Conservation (phyloP, 768 basidiomycete genomes). For the Trametopsis cervina region DNA sequence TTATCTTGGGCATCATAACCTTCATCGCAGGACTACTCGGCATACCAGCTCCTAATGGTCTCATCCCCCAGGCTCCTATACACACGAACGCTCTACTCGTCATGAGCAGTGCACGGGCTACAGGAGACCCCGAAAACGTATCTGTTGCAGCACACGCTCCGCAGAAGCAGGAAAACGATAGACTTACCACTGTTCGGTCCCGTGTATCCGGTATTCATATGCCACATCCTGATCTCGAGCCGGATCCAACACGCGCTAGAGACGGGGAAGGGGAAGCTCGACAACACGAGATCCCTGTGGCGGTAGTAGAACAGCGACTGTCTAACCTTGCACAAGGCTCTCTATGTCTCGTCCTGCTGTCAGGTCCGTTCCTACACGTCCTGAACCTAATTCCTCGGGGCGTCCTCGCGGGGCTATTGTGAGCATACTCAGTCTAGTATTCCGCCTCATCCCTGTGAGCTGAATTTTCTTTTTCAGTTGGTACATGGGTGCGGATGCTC, state of each 20-base stretch:
- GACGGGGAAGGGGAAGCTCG: slow-evolving; percentile 20
- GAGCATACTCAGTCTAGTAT: slow-evolving; percentile 4
- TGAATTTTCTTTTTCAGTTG: slow-evolving; percentile 41
- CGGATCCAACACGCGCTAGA: slow-evolving; percentile 19
- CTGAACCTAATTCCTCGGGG: slow-evolving; percentile 75
- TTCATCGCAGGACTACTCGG: slow-evolving; percentile 85
- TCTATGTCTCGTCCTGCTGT: slow-evolving; percentile 72
- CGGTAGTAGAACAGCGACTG: slow-evolving; percentile 88
- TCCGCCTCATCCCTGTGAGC: not conserved
- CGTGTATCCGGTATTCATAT: slow-evolving; percentile 9
- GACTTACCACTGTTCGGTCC: not conserved
- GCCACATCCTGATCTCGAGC: slow-evolving; percentile 18
- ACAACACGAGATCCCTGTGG: slow-evolving; percentile 48
- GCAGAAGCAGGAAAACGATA: slow-evolving; percentile 3
- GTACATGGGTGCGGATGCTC: slow-evolving; percentile 88
- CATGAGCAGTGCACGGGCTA: slow-evolving; percentile 40
- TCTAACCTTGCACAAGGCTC: slow-evolving; percentile 85
- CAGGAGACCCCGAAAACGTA: slow-evolving; percentile 28
- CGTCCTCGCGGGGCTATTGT: slow-evolving; percentile 85
- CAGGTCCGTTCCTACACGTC: slow-evolving; percentile 75
- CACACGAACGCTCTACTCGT: slow-evolving; percentile 80
- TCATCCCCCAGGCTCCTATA: slow-evolving; percentile 88
- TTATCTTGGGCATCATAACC: slow-evolving; percentile 84
- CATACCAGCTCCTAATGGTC: slow-evolving; percentile 79
- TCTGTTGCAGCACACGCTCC: slow-evolving; percentile 1